Evolutionary conservation across 202 grass and related monocot genomes (phyloP).

Genomic region (Zoysia matrella): DNA sequence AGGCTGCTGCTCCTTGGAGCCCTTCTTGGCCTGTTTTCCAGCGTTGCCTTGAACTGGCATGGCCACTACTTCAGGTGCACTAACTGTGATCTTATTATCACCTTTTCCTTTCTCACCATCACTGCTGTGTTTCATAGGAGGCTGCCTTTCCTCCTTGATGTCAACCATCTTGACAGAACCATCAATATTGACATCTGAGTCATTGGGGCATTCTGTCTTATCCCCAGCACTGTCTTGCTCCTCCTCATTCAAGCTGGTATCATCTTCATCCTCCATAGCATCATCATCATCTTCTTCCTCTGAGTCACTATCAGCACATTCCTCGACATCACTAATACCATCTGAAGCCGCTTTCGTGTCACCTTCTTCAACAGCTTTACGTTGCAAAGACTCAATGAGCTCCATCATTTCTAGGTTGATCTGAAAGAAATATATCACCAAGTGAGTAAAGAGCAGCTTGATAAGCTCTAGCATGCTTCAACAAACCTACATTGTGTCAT

Average conservation of each 20-base stretch:
- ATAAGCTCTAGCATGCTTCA: not conserved
- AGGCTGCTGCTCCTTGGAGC: not conserved
- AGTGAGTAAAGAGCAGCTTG: not conserved
- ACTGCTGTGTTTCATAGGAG: constrained; percentile 25
- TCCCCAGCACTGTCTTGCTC: constrained; percentile 25
- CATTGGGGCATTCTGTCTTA: not conserved
- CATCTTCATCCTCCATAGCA: constrained; percentile 40
- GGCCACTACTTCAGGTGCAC: constrained; percentile 7
- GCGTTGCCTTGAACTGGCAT: constrained; percentile 22
- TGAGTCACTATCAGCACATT: constrained; percentile 10
- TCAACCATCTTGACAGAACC: constrained; percentile 32
- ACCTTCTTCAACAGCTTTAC: constrained; percentile 56
- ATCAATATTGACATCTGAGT: constrained; percentile 37
- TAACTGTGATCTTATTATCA: constrained; percentile 19
- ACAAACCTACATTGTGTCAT: not conserved
- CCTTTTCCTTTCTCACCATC: not conserved
- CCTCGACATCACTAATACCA: not conserved
- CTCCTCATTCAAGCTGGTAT: constrained; percentile 43
- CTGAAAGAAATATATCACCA: constrained; percentile 58
- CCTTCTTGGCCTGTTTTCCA: constrained; percentile 19
- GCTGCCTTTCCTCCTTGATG: constrained; percentile 23
- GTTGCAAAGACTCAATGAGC: constrained; percentile 61
- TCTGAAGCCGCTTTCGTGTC: constrained; percentile 11
- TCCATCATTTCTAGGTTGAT: constrained; percentile 91
- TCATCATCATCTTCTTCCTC: constrained; percentile 40